phyloP scores from a whole-genome alignment of 2,329 filamentous ascomycete species.

The Zymoseptoria brevis region DNA sequence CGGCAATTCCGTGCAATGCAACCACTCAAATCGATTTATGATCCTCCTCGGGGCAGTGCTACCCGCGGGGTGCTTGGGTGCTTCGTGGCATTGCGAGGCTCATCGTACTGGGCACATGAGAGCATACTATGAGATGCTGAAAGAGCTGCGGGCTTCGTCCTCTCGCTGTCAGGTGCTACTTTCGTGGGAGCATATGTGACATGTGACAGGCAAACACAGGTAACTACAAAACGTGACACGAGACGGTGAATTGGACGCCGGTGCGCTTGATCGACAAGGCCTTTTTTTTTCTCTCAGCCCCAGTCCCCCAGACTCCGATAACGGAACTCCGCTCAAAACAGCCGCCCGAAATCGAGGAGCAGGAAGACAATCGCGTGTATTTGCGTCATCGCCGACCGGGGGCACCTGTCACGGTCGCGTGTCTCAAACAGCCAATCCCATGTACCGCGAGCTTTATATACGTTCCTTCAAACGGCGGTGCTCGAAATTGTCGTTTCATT shows the following conservation, averaged over 20 bases:
- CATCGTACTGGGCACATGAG: neutral
- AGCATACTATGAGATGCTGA: too few species aligned
- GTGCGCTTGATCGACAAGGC: neutral
- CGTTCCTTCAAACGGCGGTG: neutral
- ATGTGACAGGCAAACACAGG: neutral
- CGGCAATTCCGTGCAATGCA: neutral
- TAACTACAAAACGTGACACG: neutral
- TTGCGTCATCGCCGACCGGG: neutral
- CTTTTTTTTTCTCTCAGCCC: neutral
- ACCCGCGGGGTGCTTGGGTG: neutral
- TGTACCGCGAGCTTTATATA: neutral
- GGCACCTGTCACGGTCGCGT: neutral
- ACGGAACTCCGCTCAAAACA: neutral
- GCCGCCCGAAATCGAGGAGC: neutral
- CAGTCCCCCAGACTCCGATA: neutral
- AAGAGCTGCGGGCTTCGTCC: too few species aligned
- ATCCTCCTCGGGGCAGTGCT: neutral
- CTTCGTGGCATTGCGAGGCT: neutral
- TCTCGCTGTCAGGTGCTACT: too few species aligned
- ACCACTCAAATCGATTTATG: neutral
- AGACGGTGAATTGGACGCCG: neutral
- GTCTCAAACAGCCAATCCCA: neutral
- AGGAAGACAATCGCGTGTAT: neutral
- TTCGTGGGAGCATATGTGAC: neutral
- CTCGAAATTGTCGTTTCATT: too few species aligned